phyloP scores from a whole-genome alignment of 306 rosid genomes.

The Calophaca sinica region DNA sequence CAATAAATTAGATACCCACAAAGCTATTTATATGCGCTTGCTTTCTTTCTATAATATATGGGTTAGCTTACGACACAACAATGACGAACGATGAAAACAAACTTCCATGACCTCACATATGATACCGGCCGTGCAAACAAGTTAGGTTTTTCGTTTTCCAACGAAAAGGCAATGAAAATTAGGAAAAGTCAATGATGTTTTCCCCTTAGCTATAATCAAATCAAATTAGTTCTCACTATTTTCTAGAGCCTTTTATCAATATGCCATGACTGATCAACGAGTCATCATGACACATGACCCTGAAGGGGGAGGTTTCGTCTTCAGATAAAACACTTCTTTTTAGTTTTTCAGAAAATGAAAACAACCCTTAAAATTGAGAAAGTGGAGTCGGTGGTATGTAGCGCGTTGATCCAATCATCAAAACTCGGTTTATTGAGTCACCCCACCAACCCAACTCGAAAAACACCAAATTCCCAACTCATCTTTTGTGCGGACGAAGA shows the following conservation, averaged over 20 bases:
- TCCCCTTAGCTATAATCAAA: too few species aligned
- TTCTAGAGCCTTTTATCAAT: neutral
- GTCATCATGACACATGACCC: neutral
- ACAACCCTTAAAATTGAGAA: constrained; percentile 23
- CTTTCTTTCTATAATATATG: neutral
- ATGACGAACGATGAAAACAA: neutral
- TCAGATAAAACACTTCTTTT: too few species aligned
- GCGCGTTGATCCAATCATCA: constrained; percentile 13
- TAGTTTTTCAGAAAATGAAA: neutral
- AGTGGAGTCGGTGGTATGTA: constrained; percentile 14
- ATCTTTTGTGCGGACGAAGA: constrained; percentile 26
- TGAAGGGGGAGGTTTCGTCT: neutral
- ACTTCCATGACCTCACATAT: neutral
- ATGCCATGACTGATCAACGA: neutral
- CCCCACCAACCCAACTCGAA: neutral
- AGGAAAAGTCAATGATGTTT: neutral
- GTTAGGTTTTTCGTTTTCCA: too few species aligned
- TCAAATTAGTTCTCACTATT: neutral
- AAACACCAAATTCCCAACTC: constrained; percentile 6
- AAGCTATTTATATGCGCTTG: neutral
- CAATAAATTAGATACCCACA: constrained; percentile 3
- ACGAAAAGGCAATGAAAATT: neutral
- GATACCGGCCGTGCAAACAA: too few species aligned
- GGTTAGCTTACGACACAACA: neutral
- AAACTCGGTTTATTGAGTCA: constrained; percentile 7